These are phyloP conservation scores for Pestalotiopsis fici DNA, from an alignment of 2,329 filamentous ascomycete species.

Conservation along the genomic window DNA sequence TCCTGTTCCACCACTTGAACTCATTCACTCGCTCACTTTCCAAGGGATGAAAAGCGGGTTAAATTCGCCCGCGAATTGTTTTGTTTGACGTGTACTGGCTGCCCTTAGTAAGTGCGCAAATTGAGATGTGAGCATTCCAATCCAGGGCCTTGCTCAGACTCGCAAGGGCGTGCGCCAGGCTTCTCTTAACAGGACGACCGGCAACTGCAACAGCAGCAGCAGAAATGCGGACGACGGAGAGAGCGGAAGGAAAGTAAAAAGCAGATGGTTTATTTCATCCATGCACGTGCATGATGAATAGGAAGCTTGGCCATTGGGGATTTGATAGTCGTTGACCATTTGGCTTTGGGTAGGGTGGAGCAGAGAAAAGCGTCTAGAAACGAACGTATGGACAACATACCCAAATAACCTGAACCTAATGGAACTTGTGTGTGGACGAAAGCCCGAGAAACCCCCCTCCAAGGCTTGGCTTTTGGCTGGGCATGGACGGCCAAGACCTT, in stretches of 20 bases:
- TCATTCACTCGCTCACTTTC: neutral
- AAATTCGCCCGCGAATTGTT: neutral
- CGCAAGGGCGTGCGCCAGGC: neutral
- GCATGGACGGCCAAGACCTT: conserved; percentile 8
- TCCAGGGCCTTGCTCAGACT: neutral
- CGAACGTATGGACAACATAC: neutral
- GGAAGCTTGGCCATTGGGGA: neutral
- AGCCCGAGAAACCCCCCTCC: neutral
- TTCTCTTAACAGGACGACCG: neutral
- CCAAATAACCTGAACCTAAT: neutral
- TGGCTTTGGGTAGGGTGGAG: conserved; percentile 8
- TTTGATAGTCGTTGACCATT: neutral
- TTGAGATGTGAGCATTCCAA: neutral
- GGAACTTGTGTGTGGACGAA: neutral
- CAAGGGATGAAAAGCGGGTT: neutral
- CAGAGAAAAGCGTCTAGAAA: neutral
- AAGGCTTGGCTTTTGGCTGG: conserved; percentile 6
- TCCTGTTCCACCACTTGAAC: neutral
- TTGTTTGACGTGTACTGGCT: too few species aligned
- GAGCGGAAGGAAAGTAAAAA: neutral
- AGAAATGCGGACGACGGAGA: neutral
- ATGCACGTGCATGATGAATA: conserved; percentile 4
- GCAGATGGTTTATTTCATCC: neutral
- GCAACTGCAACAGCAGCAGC: too few species aligned
- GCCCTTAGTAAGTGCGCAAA: too few species aligned